phyloP scores from a whole-genome alignment of 805 yeast genomes.

The Debaryomyces maramus region DNA sequence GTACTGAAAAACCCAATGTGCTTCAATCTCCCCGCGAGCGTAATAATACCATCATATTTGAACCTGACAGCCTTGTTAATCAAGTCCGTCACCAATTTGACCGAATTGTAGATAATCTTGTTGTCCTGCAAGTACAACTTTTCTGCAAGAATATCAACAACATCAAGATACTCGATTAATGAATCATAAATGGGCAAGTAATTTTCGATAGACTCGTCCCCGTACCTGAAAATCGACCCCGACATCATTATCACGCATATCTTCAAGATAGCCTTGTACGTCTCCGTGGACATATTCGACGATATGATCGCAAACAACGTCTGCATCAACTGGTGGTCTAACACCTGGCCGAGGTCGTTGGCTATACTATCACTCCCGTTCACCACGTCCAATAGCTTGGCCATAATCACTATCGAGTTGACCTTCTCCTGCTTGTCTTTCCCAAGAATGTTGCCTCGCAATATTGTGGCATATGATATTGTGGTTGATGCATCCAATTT shows the following conservation, averaged over 20 bases:
- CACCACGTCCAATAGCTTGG: conserved; percentile 49
- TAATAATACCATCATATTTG: conserved; percentile 43
- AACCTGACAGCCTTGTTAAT: conserved; percentile 43
- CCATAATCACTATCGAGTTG: conserved; percentile 53
- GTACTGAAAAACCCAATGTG: conserved; percentile 47
- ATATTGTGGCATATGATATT: conserved; percentile 32
- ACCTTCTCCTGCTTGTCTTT: conserved; percentile 50
- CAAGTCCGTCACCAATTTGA: conserved; percentile 47
- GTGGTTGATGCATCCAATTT: conserved; percentile 36
- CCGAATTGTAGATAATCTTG: conserved; percentile 43
- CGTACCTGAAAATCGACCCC: conserved; percentile 43
- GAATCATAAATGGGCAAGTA: conserved; percentile 39
- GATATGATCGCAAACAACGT: conserved; percentile 43
- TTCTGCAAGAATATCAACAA: conserved; percentile 42
- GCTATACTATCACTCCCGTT: conserved; percentile 41
- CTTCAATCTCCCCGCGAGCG: conserved; percentile 47
- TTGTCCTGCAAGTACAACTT: conserved; percentile 45
- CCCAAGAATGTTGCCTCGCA: conserved; percentile 45
- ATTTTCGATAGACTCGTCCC: conserved; percentile 33
- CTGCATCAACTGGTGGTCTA: conserved; percentile 42
- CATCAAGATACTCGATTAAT: conserved; percentile 39
- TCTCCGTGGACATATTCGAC: conserved; percentile 43
- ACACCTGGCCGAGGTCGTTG: conserved; percentile 30
- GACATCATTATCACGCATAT: conserved; percentile 43
- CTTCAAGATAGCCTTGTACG: conserved; percentile 46